These are phyloP conservation scores for Tephrocybe sp. DNA, from an alignment of 768 basidiomycete species.

Conservation along the genomic window DNA sequence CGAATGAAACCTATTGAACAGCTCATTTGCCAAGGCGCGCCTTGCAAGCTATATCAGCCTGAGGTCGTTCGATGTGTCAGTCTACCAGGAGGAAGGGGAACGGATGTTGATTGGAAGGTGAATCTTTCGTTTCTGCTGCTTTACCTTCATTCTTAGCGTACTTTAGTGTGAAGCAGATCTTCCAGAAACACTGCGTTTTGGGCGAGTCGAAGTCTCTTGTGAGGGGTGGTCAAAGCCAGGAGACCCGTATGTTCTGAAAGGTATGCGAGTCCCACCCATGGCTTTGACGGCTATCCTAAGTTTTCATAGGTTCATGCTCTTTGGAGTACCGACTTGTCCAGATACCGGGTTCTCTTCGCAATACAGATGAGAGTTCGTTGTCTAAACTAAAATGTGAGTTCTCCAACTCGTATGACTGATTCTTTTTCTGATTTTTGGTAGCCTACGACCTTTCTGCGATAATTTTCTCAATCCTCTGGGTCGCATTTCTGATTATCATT, in stretches of 20 bases:
- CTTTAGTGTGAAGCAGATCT: constrained; percentile 85
- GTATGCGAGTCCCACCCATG: constrained; percentile 32
- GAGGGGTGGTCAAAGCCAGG: constrained; percentile 88
- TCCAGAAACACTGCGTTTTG: constrained; percentile 78
- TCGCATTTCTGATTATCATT: constrained; percentile 47
- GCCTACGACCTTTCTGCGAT: constrained; percentile 45
- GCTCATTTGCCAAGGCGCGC: constrained; percentile 74
- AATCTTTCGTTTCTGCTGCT: background rate
- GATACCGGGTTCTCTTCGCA: constrained; percentile 48
- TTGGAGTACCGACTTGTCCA: constrained; percentile 81
- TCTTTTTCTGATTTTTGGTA: constrained; percentile 18
- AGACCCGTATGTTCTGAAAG: constrained; percentile 83
- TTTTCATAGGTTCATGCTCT: constrained; percentile 73
- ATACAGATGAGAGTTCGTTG: constrained; percentile 25
- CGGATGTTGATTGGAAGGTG: constrained; percentile 91
- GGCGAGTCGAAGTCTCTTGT: constrained; percentile 81
- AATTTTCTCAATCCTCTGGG: constrained; percentile 58
- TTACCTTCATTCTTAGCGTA: background rate
- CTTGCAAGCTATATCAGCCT: constrained; percentile 76
- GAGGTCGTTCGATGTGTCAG: constrained; percentile 85
- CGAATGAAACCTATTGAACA: constrained; percentile 73
- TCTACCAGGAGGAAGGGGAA: constrained; percentile 65
- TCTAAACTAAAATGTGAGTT: constrained; percentile 27
- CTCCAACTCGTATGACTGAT: no score
- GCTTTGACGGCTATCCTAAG: background rate